Percentiles rank a stretch among this genome's conserved stretches.
Evolutionary conservation across 768 basidiomycete species (phyloP).

Genomic region (Boletus sp.): DNA sequence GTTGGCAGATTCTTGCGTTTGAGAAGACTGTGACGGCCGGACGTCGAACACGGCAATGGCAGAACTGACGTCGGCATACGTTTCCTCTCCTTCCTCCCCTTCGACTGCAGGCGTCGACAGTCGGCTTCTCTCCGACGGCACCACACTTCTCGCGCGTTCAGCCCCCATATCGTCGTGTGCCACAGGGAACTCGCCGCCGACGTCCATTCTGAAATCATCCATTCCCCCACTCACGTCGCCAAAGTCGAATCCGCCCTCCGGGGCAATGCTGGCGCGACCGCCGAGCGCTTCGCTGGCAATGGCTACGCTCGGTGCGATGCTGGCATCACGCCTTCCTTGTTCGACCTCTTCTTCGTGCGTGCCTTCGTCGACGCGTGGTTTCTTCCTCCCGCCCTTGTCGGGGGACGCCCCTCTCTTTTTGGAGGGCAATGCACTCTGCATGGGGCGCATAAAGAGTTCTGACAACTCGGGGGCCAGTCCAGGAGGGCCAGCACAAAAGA

Average conservation of each 20-base stretch:
- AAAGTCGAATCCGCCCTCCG: constrained; percentile 60
- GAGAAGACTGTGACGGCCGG: constrained; percentile 52
- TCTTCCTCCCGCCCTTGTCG: constrained; percentile 56
- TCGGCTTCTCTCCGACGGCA: constrained; percentile 57
- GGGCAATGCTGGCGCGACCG: constrained; percentile 50
- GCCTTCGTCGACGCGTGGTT: constrained; percentile 54
- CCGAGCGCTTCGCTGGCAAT: constrained; percentile 56
- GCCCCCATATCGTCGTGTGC: constrained; percentile 32
- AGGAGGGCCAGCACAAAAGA: constrained; percentile 83
- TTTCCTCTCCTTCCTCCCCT: constrained; percentile 60
- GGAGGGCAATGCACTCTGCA: constrained; percentile 44
- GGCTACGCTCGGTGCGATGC: constrained; percentile 59
- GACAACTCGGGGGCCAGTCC: constrained; percentile 80
- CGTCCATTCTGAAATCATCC: constrained; percentile 74
- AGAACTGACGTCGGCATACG: constrained; percentile 68
- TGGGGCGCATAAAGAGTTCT: constrained; percentile 80
- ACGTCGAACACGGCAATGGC: constrained; percentile 82
- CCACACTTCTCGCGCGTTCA: constrained; percentile 46
- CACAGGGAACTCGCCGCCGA: constrained; percentile 46
- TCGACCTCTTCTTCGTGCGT: constrained; percentile 60
- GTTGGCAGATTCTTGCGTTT: constrained; percentile 42
- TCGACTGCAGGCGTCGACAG: constrained; percentile 68
- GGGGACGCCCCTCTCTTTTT: constrained; percentile 63
- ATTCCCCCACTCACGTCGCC: constrained; percentile 51
- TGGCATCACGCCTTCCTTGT: constrained; percentile 64